Base-by-base conservation (phyloP, 306 rosid species). In the Prunus kanzakura region DNA sequence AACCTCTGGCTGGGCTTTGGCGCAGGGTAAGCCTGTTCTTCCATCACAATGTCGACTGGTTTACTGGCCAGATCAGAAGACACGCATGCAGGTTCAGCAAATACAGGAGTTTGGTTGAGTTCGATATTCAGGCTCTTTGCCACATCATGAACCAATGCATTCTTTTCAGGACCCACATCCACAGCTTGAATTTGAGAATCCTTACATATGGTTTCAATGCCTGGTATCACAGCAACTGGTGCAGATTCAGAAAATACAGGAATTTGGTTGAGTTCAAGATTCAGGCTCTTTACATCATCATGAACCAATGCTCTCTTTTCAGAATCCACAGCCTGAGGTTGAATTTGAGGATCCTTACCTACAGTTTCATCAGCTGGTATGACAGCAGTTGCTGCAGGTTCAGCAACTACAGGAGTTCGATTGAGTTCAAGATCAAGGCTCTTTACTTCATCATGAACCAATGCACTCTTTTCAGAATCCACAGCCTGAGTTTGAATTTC, bases 251-350 rank as follows among this genome's bases (percentile, higher is more conserved):
- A 72, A 80, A 76, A 45, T 29, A 32, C 60, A 43, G 84, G 82
- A 57, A 47, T 79, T 56, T 69, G 76, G 71, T 84, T 82, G 82
- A 76, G 80, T 80, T 80, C 84, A 23, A 78, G 41, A 45, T 79
- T 72, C 68, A 74, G 66, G 47, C 15, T 74, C 72, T 80, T 77
- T n/a, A 84, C 47, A n/a, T 77, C 87, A 8, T 61, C 65, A 67
- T 55, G 75, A 76, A 79, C 62, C 71, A 32, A 63, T 65, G 77
- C 77, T 64, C 82, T 87, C 54, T 69, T 80, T 69, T 47, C 70
- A 57, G 65, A 68, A 83, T 47, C 67, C 43, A 63, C 38, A 61
- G 43, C 75, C 69, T 72, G 83, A 41, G 51, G 67, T 69, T 67
- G 84, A 79, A 76, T 72, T 78, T 22, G 30, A 45, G 73, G 80